Conservation (phyloP, 2,329 filamentous ascomycete genomes). For the Gnomoniopsis sp. region DNA sequence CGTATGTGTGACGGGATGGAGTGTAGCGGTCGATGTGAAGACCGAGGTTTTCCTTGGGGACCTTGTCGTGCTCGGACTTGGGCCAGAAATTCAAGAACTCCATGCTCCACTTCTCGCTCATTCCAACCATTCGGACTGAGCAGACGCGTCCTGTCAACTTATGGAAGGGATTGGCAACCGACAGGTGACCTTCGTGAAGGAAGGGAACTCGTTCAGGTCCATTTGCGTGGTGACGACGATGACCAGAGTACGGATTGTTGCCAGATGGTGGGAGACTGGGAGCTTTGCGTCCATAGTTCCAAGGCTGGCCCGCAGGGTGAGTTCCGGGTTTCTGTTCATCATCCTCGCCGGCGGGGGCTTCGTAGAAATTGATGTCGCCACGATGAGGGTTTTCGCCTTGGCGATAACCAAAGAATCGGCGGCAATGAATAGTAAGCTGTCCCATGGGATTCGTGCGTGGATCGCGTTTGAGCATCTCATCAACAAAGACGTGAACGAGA, state of each 20-base stretch:
- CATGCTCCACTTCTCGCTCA: conserved; percentile 28
- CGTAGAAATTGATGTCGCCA: neutral
- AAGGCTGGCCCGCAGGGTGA: neutral
- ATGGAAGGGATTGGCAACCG: conserved; percentile 29
- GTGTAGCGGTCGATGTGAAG: conserved; percentile 14
- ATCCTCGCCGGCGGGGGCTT: neutral
- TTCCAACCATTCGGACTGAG: conserved; percentile 34
- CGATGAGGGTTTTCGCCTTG: conserved; percentile 2
- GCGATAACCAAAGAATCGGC: conserved; percentile 30
- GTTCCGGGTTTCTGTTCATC: neutral
- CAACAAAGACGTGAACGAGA: conserved; percentile 28
- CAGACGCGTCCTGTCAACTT: conserved; percentile 28
- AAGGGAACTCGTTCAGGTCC: conserved; percentile 20
- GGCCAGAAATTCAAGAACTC: conserved; percentile 9
- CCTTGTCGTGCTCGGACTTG: neutral
- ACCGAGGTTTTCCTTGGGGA: neutral
- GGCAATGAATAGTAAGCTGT: conserved; percentile 31
- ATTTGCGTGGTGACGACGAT: conserved; percentile 12
- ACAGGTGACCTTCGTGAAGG: conserved; percentile 30
- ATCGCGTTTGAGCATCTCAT: conserved; percentile 21
- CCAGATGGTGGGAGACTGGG: conserved; percentile 15
- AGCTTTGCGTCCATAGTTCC: neutral
- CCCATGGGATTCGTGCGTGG: conserved; percentile 23
- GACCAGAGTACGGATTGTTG: conserved; percentile 10
- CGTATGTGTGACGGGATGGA: conserved; percentile 11